Conservation (phyloP, 192 early-diverging fungal genomes). For the Lobosporangium transversale region DNA sequence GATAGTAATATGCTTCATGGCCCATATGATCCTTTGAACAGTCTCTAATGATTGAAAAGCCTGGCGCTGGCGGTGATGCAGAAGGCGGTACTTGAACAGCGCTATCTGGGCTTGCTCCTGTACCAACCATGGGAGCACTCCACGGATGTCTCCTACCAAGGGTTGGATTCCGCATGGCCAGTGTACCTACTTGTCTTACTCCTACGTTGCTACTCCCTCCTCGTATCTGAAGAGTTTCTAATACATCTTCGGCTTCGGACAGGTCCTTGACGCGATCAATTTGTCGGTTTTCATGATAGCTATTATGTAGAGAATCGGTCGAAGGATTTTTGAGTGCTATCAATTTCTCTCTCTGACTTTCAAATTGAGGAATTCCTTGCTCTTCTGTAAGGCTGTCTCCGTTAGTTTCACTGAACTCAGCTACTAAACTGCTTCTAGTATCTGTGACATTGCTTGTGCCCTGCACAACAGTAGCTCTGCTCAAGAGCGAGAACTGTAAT, state of each 20-base stretch:
- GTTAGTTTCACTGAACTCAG: no score
- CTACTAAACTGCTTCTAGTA: no score
- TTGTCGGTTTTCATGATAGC: neutral
- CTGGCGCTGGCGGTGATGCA: no score
- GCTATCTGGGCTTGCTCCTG: no score
- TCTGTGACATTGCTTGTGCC: no score
- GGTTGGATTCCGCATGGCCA: conserved; percentile 3
- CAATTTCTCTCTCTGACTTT: no score
- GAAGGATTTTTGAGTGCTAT: no score
- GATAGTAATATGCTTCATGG: conserved; percentile 62
- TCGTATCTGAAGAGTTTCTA: conserved; percentile 27
- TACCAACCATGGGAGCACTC: neutral
- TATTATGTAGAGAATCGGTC: neutral
- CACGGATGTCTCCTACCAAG: neutral
- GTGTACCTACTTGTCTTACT: conserved; percentile 3
- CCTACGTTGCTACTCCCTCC: conserved; percentile 12
- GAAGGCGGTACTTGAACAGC: no score
- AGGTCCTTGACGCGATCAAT: conserved; percentile 36
- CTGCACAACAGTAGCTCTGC: neutral
- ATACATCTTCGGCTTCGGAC: conserved; percentile 32
- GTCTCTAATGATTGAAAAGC: conserved; percentile 19
- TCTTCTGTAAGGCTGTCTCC: no score
- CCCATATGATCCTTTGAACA: conserved; percentile 52
- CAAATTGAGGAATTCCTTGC: no score
- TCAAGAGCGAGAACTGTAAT: conserved; percentile 17